Conservation (phyloP, 1,139 yeast genomes). For the Taiozyma sp. region DNA sequence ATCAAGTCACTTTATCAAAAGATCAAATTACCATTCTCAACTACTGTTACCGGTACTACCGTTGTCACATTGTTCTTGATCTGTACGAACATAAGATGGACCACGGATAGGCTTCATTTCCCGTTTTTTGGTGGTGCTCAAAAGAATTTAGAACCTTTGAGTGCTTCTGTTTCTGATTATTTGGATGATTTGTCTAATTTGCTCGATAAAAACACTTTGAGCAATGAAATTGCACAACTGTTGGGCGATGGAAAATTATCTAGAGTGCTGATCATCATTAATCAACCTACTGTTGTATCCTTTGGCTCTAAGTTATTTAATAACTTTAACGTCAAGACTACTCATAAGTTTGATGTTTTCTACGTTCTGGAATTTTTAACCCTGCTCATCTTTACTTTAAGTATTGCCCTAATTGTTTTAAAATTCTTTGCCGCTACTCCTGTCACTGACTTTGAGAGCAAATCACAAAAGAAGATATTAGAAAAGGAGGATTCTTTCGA, state of each 20-base stretch:
- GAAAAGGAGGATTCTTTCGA: constrained; percentile 18
- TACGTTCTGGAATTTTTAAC: constrained; percentile 41
- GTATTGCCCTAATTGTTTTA: constrained; percentile 16
- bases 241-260: background rate
- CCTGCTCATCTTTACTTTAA: constrained; percentile 36
- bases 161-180: background rate
- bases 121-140: background rate
- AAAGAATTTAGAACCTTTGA: background rate
- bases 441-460: constrained; percentile 12
- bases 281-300: background rate
- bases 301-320: background rate
- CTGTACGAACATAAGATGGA: constrained; percentile 27
- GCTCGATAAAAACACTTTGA: constrained; percentile 10
- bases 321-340: constrained; percentile 20
- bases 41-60: constrained; percentile 23
- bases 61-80: constrained; percentile 21
- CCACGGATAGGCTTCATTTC: constrained; percentile 12
- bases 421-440: constrained; percentile 15
- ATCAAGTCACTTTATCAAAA: constrained; percentile 29
- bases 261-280: background rate
- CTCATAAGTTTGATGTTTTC: constrained; percentile 35
- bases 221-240: constrained; percentile 7
- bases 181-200: constrained; percentile 6
- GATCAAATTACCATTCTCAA: constrained; percentile 32
- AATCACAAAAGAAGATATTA: constrained; percentile 4